Evolutionary conservation across 176 grass and related monocot genomes (phyloP), one percentile per base, ranked within the genome.

Genomic region (Coix lacrymajobi): DNA sequence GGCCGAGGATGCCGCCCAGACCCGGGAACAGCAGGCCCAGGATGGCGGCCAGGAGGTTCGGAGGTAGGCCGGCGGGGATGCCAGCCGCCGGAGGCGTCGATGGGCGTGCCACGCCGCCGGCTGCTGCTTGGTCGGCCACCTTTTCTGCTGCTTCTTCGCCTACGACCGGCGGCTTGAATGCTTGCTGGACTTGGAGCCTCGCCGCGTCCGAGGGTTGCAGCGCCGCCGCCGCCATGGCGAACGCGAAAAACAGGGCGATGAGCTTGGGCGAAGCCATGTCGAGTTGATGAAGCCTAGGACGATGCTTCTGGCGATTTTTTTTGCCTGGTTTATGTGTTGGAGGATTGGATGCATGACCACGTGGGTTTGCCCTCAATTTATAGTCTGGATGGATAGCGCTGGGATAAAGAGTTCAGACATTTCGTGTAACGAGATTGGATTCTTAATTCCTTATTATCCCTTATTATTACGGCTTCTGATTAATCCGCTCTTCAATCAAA

Each of bases 341-440:
- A 39, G 51, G 22, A 57, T 57, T 24, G 52, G 52, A 57, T 66
- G 69, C 68, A 80, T 22, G 43, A n/a, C 10, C 28, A 22, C 36
- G 30, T 46, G 84, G 14, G 38, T 17, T 76, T 69, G 46, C 41
- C 49, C 51, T 81, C 11, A 20, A 81, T 87, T 81, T 87, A 76
- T 81, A 81, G 36, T 58, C 6, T 29, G 14, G 44, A 22, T 52
- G 49, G 49, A 1, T 30, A 3, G 25, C 33, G 3, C 34, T 17
- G 12, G 66, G 69, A 74, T 66, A 20, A 63, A 71, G 0, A 24
- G 6, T 46, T 45, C 44, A 39, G 48, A n/a, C 20, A 34, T 73
- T 57, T 1, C 4, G 16, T 25, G 56, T 11, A 15, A 45, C 29
- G 58, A 81, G 22, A 37, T 38, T 69, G 32, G 45, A 69, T 12